Base-by-base conservation (phyloP, 805 yeast species). In the Starmerella apicola region DNA sequence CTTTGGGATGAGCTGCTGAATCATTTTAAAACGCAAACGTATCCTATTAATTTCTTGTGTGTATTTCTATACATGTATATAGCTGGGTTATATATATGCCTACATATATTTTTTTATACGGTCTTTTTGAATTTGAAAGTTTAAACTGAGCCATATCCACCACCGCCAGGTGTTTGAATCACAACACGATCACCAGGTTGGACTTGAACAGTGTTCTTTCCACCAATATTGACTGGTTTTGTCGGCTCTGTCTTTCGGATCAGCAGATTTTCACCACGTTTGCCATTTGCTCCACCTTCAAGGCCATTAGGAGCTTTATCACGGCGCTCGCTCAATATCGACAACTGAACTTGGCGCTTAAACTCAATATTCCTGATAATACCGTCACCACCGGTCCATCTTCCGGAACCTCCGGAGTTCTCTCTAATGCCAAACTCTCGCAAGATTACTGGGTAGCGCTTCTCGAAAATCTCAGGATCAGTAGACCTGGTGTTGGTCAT, bases 401-500 rank as follows among this genome's bases (percentile, higher is more conserved):
- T 58, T 12, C 96, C 95, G 1, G 54, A 51, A 38, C 97, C 96
- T 20, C 97, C 96, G 13, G 94, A 80, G 0, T 72, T 74, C 5
- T 54, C 36, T 47, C 95, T 70, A 17, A 85, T 66, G 0, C 81
- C 66, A 51, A 79, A 86, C 54, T 81, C 78, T 42, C 71, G 74
- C 24, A 85, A 59, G 7, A 85, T 61, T 6, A 82, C 86, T 0
- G 96, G 95, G 54, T 85, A 85, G 38, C 95, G 65, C 57, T 80
- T 77, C 58, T 85, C 95, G 54, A 85, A 78, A 10, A 85, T 70
- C 59, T 85, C 96, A 5, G 85, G 78, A 56, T 85, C 96, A 0
- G 96, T 85, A 60, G 85, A 82, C 54, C 94, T 69, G 2, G 96
- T 85, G 60, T 85, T 85, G 21, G 95, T 86, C 78, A 88, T 85